Evolutionary conservation across 768 basidiomycete genomes (phyloP).

Genomic region (Polyporus arcularius): DNA sequence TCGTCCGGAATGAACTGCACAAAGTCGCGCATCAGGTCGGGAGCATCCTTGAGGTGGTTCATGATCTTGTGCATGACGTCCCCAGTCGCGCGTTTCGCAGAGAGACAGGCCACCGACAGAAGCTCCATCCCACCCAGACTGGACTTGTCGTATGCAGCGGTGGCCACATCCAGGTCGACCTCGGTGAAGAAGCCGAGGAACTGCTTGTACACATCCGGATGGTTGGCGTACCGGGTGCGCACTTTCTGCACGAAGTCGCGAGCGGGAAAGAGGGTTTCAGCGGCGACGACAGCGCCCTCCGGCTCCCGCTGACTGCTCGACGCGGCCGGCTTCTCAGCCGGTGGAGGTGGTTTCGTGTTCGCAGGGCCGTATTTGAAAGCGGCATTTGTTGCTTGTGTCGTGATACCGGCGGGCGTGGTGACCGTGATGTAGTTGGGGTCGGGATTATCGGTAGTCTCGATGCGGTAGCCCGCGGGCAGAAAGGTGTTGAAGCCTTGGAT

Average conservation of each 20-base stretch:
- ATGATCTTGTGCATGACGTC: slow-evolving; percentile 72
- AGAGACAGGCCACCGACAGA: slow-evolving; percentile 17
- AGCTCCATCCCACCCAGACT: slow-evolving; percentile 24
- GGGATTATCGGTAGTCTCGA: slow-evolving; percentile 73
- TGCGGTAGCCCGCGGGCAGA: slow-evolving; percentile 90
- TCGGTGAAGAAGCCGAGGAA: slow-evolving; percentile 76
- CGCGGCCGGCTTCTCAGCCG: neutral
- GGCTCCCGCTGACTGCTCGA: neutral
- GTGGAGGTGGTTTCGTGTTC: slow-evolving; percentile 5
- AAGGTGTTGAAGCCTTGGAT: slow-evolving; percentile 99
- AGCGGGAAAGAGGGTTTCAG: slow-evolving; percentile 63
- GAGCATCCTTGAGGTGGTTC: slow-evolving; percentile 70
- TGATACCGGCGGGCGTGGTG: slow-evolving; percentile 72
- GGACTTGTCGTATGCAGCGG: too few relatives aligned
- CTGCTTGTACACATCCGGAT: slow-evolving; percentile 81
- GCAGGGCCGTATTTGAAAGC: slow-evolving; percentile 18
- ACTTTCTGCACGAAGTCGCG: slow-evolving; percentile 97
- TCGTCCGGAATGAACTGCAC: slow-evolving; percentile 68
- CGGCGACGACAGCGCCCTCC: slow-evolving; percentile 6
- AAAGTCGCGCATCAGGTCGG: slow-evolving; percentile 74
- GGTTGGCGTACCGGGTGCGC: slow-evolving; percentile 78
- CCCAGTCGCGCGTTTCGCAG: slow-evolving; percentile 39
- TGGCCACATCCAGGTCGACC: slow-evolving; percentile 20
- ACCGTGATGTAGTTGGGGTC: slow-evolving; percentile 72
- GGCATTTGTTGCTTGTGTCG: slow-evolving; percentile 30